Conservation (phyloP, 768 basidiomycete genomes). For the Macrolepiota dolichaula region DNA sequence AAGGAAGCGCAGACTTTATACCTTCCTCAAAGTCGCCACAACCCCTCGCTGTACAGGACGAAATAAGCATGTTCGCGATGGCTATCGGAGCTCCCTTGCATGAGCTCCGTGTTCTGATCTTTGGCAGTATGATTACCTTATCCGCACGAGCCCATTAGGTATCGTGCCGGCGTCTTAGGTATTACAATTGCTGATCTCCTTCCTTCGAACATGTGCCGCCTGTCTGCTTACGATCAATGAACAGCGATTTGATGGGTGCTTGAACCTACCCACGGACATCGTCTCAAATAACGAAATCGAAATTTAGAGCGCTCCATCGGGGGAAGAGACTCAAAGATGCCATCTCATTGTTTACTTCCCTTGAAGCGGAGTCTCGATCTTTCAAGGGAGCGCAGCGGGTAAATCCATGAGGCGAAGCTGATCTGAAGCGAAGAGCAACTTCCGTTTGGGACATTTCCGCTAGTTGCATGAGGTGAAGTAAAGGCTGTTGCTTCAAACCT, state of each 20-base stretch:
- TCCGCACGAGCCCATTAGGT: not conserved
- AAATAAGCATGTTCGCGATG: conserved; percentile 1
- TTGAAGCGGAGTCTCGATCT: not conserved
- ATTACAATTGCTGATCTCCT: not conserved
- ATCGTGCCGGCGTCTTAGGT: not conserved
- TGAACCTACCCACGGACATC: not conserved
- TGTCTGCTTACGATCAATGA: not conserved
- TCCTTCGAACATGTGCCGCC: not conserved
- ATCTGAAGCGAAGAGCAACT: not conserved
- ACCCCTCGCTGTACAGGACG: not conserved
- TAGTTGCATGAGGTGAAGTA: not conserved
- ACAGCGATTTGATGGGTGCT: not conserved
- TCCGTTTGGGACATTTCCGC: not conserved
- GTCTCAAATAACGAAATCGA: not conserved
- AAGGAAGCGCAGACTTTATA: conserved; percentile 13
- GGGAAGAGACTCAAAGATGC: not conserved
- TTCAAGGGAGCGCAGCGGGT: not conserved
- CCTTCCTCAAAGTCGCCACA: not conserved
- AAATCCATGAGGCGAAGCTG: not conserved
- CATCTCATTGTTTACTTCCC: not conserved
- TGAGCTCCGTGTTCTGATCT: not conserved
- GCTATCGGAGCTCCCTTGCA: not conserved
- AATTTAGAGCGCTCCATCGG: not conserved
- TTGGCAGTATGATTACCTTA: conserved; percentile 3
- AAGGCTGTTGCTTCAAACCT: not conserved